Base-by-base conservation (phyloP, 2,329 filamentous ascomycete genomes). In the Fusarium brevicatenulatum region DNA sequence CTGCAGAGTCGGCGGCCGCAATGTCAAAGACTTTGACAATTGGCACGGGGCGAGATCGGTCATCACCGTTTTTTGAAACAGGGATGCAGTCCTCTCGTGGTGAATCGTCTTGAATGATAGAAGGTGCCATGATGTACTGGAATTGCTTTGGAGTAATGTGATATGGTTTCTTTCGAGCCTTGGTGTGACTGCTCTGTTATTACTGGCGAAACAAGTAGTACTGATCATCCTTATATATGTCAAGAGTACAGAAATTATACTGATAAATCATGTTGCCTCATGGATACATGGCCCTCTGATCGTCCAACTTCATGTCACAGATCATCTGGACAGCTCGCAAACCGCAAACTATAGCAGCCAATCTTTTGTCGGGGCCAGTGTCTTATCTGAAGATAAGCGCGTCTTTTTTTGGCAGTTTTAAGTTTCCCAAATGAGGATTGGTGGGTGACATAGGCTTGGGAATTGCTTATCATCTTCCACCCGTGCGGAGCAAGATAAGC, bases 211-310 rank as follows among this genome's bases (percentile, higher is more conserved):
- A 13, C 3, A 9, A 19, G 7, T 9, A 13, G 3, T 16, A 8
- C 7, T 16, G 15, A 19, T 13, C 4, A 4, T 19, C 43, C 5
- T 25, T 44, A 25, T 19, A 44, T 25, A 13, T 19, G 18, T 2
- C 9, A 9, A 0, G 23, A 25, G 0, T 1, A 13, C 16, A 6
- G 11, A 13, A 2, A 43, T 23, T 0, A 18, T 16, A 18, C n/a
- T 23, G 6, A 11, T 43, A 18, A 18, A 23, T 23, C 6, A 23
- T 44, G 7, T 1, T 44, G 11, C 4, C 9, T 5, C 10, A 30
- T 10, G 30, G 9, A 30, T 30, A 7, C 32, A 25, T 19, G 23
- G 11, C 4, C 16, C 11, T 13, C 7, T 9, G 7, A 44, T 13
- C 7, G 43, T 44, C 16, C 16, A 25, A 19, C 7, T 13, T 12